Evolutionary conservation across 176 grass and related monocot genomes (phyloP).

Genomic region (Miscanthus lutarioriparius): DNA sequence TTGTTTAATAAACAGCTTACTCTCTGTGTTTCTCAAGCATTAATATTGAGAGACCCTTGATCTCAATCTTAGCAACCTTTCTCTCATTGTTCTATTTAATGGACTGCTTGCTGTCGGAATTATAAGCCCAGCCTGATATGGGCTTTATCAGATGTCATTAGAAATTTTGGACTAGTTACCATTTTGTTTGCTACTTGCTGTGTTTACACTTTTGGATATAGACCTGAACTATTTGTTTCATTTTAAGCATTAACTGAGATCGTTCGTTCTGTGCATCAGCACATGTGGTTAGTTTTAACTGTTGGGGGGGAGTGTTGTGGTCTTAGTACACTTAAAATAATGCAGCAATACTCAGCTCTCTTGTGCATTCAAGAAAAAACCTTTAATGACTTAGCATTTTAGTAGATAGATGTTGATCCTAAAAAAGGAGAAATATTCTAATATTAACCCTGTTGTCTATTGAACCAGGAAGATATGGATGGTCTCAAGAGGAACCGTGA

Average conservation of each 20-base stretch:
- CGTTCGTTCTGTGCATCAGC: background rate
- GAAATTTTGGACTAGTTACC: slow-evolving; percentile 8
- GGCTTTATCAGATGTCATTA: slow-evolving; percentile 10
- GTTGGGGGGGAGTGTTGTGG: no score
- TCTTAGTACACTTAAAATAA: background rate
- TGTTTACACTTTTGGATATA: slow-evolving; percentile 14
- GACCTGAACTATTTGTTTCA: background rate
- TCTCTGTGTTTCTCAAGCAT: slow-evolving; percentile 18
- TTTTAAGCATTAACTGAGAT: background rate
- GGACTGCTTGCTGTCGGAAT: background rate
- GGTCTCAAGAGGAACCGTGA: slow-evolving; percentile 75
- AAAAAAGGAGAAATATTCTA: background rate
- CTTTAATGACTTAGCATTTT: background rate
- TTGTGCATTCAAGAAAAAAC: background rate
- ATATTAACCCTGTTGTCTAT: slow-evolving; percentile 32
- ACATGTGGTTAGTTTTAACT: background rate
- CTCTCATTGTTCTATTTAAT: background rate
- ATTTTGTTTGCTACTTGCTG: background rate
- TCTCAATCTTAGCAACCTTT: background rate
- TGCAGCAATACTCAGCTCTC: background rate
- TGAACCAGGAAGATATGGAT: slow-evolving; percentile 92
- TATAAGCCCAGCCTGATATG: background rate
- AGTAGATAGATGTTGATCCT: background rate
- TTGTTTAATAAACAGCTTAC: background rate
- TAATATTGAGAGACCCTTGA: background rate